phyloP scores from a whole-genome alignment of 1,284 basidiomycete genomes.

The Thecaphora frezii region DNA sequence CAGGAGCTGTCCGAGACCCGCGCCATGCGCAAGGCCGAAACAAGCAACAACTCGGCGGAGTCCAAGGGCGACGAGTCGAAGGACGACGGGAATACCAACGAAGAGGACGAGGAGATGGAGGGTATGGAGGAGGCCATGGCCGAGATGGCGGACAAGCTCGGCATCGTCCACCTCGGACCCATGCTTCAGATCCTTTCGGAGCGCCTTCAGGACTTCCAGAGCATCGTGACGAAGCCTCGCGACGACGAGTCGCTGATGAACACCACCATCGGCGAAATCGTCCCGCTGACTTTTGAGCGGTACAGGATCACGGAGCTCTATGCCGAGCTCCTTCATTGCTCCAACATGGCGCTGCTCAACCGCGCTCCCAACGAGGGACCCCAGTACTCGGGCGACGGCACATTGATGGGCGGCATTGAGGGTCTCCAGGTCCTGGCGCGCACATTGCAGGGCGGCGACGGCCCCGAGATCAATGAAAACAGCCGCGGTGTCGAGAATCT shows the following conservation, averaged over 20 bases:
- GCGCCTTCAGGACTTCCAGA: slow-evolving; percentile 72
- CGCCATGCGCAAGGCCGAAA: slow-evolving; percentile 13
- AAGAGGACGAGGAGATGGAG: slow-evolving; percentile 57
- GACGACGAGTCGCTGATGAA: slow-evolving; percentile 67
- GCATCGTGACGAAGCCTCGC: slow-evolving; percentile 72
- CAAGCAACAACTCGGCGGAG: slow-evolving; percentile 3
- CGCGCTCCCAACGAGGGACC: slow-evolving; percentile 62
- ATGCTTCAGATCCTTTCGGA: slow-evolving; percentile 78
- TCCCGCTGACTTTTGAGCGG: slow-evolving; percentile 88
- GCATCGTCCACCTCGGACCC: slow-evolving; percentile 87
- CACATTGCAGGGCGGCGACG: slow-evolving; percentile 49
- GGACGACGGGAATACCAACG: slow-evolving; percentile 20
- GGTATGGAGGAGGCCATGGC: slow-evolving; percentile 76
- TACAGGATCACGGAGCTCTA: slow-evolving; percentile 97
- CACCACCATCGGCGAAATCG: slow-evolving; percentile 60
- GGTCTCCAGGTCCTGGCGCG: slow-evolving; percentile 55
- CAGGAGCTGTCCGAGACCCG: slow-evolving; percentile 64
- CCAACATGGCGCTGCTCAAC: slow-evolving; percentile 95
- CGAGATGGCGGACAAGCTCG: slow-evolving; percentile 85
- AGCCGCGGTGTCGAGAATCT: neutral
- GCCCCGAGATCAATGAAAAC: slow-evolving; percentile 20
- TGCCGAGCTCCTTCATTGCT: slow-evolving; percentile 94
- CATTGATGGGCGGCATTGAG: slow-evolving; percentile 54
- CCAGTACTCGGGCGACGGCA: slow-evolving; percentile 50
- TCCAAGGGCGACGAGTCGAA: slow-evolving; percentile 66